Percentiles rank a stretch among this genome's conserved stretches.
Conservation (phyloP, 257 asterid genomes). For the Lantana camara region DNA sequence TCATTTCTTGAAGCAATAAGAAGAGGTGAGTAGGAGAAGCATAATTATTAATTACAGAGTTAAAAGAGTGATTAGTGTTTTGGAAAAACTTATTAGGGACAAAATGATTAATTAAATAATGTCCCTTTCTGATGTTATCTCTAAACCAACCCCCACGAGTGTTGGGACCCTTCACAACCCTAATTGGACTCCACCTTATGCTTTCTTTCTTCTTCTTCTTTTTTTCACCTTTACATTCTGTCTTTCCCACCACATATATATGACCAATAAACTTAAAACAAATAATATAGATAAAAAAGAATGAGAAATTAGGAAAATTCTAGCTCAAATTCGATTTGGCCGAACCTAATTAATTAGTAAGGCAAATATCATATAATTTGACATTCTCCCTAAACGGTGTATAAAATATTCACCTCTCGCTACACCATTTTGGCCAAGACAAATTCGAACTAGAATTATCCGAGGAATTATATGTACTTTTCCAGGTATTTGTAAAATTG, state of each 20-base stretch:
- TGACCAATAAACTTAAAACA: background rate
- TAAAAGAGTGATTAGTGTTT: slow-evolving; percentile 23
- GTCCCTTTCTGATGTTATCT: slow-evolving; percentile 24
- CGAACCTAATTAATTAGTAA: no score
- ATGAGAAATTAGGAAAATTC: no score
- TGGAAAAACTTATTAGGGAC: slow-evolving; percentile 29
- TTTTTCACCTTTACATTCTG: background rate
- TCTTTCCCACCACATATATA: background rate
- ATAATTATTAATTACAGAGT: slow-evolving; percentile 4
- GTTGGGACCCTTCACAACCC: slow-evolving; percentile 18
- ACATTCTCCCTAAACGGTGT: no score
- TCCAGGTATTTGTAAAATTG: no score
- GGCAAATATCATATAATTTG: no score
- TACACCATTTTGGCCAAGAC: no score
- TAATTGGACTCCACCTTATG: background rate
- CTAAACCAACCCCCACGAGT: slow-evolving; percentile 35
- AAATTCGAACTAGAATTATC: no score
- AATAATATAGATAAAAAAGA: background rate
- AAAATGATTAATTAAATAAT: slow-evolving; percentile 25
- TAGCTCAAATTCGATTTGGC: no score
- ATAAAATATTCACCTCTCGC: no score
- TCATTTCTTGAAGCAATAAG: background rate
- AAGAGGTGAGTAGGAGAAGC: slow-evolving; percentile 2
- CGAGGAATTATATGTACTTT: no score
- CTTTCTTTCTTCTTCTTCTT: no score